A percentile compares a stretch with the other conserved stretches of the same genome.
Conservation (phyloP, 2,329 filamentous ascomycete genomes). For the Chaetomium sp. region DNA sequence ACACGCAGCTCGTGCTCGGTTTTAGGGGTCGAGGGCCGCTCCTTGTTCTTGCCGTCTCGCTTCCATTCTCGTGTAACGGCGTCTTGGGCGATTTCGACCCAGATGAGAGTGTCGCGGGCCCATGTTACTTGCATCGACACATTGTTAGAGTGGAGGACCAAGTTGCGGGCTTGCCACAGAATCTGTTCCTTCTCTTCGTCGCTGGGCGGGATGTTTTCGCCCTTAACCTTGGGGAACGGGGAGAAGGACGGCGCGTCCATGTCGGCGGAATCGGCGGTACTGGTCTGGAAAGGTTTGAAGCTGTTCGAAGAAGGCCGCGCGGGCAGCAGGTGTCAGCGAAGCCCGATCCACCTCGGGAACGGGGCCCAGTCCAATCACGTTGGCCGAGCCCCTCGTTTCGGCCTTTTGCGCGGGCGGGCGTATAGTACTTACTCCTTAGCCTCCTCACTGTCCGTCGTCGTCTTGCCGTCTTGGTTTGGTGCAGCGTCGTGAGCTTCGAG, state of each 20-base stretch:
- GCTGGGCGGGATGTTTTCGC: slow-evolving; percentile 84
- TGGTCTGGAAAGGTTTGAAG: slow-evolving; percentile 39
- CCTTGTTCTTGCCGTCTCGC: slow-evolving; percentile 33
- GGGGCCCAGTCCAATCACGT: slow-evolving; percentile 11
- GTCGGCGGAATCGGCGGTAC: slow-evolving; percentile 35
- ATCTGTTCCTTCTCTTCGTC: slow-evolving; percentile 92
- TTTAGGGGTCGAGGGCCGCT: slow-evolving; percentile 71
- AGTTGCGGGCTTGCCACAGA: slow-evolving; percentile 73
- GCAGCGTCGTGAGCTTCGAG: slow-evolving; percentile 59
- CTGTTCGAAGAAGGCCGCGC: slow-evolving; percentile 18
- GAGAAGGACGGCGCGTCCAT: slow-evolving; percentile 71
- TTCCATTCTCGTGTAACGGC: slow-evolving; percentile 60
- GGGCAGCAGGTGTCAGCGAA: slow-evolving; percentile 7
- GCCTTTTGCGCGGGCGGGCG: background rate
- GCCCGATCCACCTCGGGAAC: slow-evolving; percentile 10
- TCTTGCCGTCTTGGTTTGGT: slow-evolving; percentile 26
- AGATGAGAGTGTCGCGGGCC: slow-evolving; percentile 87
- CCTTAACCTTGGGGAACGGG: slow-evolving; percentile 79
- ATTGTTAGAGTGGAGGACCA: slow-evolving; percentile 87
- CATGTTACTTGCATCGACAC: slow-evolving; percentile 94
- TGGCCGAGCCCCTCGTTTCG: background rate
- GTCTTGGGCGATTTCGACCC: slow-evolving; percentile 77
- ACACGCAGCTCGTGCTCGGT: slow-evolving; percentile 81
- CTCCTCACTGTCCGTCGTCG: slow-evolving; percentile 20
- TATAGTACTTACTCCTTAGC: slow-evolving; percentile 19